Percentiles rank a stretch among this genome's conserved stretches.
Evolutionary conservation across 345 rosid species (phyloP).

Genomic region (Crucihimalaya himalaica): DNA sequence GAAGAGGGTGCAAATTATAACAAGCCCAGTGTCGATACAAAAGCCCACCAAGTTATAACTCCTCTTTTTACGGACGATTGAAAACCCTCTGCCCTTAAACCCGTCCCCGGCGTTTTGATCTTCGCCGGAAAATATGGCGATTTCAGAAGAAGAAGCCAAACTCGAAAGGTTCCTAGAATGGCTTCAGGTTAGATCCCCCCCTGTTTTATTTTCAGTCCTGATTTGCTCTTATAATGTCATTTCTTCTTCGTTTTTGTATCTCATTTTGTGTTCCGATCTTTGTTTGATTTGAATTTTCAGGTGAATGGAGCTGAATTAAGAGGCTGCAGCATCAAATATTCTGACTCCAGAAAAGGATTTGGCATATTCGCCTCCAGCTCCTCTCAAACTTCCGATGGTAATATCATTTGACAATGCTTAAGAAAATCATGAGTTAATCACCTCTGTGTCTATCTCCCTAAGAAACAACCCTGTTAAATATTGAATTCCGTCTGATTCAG

Average conservation of each 20-base stretch:
- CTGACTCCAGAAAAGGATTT: constrained; percentile 64
- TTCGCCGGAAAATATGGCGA: constrained; percentile 19
- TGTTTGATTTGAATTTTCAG: constrained; percentile 37
- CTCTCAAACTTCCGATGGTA: constrained; percentile 52
- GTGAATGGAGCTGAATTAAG: constrained; percentile 71
- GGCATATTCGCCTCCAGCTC: constrained; percentile 58
- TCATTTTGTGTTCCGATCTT: not conserved
- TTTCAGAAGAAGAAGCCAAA: constrained; percentile 19
- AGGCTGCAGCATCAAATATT: constrained; percentile 65
- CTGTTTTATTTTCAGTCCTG: not conserved
- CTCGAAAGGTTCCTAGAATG: constrained; percentile 24
- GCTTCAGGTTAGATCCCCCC: constrained; percentile 17
- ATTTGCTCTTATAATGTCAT: not conserved
- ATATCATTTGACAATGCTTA: not conserved
- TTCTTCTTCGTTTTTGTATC: not conserved
- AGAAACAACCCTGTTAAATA: not conserved
- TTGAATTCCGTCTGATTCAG: not conserved
- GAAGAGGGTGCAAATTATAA: too few species aligned
- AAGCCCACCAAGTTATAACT: not conserved
- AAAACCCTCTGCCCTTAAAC: not conserved
- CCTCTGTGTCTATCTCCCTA: not conserved
- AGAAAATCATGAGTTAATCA: not conserved
- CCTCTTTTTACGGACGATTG: not conserved
- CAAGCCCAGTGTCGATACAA: not conserved
- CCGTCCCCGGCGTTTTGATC: not conserved